A percentile compares a stretch with the other conserved stretches of the same genome.
These are phyloP conservation scores for Pugionium dolabratum DNA, from an alignment of 345 rosid genomes.

Conservation along the genomic window DNA sequence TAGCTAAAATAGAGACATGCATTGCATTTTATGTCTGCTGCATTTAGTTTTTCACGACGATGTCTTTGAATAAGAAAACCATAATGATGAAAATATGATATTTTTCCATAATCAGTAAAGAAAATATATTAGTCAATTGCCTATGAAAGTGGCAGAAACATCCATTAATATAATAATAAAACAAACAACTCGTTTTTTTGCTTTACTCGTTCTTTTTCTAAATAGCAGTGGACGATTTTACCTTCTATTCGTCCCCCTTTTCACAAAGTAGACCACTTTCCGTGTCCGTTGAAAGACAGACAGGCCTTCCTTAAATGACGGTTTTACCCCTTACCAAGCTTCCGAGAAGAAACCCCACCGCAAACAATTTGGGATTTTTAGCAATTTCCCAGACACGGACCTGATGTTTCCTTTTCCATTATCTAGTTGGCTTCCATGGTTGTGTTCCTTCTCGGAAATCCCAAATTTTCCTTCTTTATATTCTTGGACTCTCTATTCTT, in stretches of 20 bases:
- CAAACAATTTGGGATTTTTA: background rate
- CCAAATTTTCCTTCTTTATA: slow-evolving; percentile 35
- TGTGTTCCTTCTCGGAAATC: slow-evolving; percentile 56
- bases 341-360: slow-evolving; percentile 42
- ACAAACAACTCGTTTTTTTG: slow-evolving; percentile 3
- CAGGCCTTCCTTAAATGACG: background rate
- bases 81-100: background rate
- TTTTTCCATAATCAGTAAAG: background rate
- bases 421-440: slow-evolving; percentile 51
- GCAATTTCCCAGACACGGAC: slow-evolving; percentile 24
- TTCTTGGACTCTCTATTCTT: background rate
- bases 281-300: slow-evolving; percentile 8
- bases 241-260: background rate
- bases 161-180: background rate
- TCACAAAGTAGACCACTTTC: background rate
- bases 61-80: slow-evolving; percentile 11
- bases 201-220: background rate
- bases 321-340: slow-evolving; percentile 33
- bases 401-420: slow-evolving; percentile 25
- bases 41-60: background rate
- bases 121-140: slow-evolving; percentile 1
- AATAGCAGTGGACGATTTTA: slow-evolving; percentile 13
- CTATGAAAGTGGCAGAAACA: slow-evolving; percentile 24
- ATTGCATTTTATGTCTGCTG: slow-evolving; percentile 19
- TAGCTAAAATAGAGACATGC: background rate